Base-by-base conservation (phyloP, 2,329 filamentous ascomycete species). In the Hypoxylon sp. region DNA sequence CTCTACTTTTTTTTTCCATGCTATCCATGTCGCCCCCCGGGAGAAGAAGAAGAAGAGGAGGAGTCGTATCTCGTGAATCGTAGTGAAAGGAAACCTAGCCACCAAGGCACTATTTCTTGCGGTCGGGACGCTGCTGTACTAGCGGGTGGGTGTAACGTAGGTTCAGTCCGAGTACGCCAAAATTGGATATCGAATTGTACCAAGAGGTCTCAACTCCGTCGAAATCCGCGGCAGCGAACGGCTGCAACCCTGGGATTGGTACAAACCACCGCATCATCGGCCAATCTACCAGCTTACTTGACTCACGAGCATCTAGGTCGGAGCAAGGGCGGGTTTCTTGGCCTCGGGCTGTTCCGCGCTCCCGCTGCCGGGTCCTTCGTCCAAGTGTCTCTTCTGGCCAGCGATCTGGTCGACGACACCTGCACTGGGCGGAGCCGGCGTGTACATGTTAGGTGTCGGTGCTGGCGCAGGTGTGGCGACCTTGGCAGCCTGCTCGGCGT, bases 351-450 rank as follows among this genome's bases (percentile, higher is more conserved):
- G 73, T 49, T 78, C 75, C 10, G 69, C 62, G 51, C 62, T 71
- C 11, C 59, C 49, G 50, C 59, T 68, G 22, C 73, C 74, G 30
- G 74, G 75, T 11, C 70, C 71, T 33, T 72, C 70, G 33, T 71
- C 72, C 17, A 73, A 42, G 20, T 68, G 56, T 51, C 69, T 61
- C 61, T 72, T 72, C 30, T 72, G 72, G 13, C 73, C 73, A 13
- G 72, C 71, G 25, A 75, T 75, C 57, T 74, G 73, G 54, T 75
- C 72, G 1, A 77, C 72, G 46, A 77, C 75, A 1, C 75, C 75
- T 27, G 75, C 75, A 30, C 76, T 77, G 10, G 76, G 73, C 10
- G 70, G 68, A 20, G 70, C 66, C 35, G 70, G 70, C 22, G 62
- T 73, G 20, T 50, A 65, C 51, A 70, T 69, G 42, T 64, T 67